Conservation (phyloP, 2,329 filamentous ascomycete genomes). For the Fusarium marasasianum region DNA sequence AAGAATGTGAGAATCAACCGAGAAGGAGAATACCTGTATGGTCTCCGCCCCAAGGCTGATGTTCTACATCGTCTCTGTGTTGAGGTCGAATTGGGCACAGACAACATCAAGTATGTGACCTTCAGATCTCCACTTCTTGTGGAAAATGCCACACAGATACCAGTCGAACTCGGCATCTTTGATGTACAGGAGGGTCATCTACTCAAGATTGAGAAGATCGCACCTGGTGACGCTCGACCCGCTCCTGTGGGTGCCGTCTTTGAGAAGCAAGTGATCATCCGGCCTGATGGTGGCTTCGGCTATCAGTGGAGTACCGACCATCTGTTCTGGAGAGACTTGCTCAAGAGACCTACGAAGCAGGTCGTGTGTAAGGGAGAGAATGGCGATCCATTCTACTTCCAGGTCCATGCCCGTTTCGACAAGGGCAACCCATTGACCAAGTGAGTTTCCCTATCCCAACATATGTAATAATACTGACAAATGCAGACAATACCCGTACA, state of each 20-base stretch:
- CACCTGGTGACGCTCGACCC: conserved; percentile 88
- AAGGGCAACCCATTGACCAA: conserved; percentile 82
- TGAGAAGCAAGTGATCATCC: conserved; percentile 85
- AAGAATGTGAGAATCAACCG: conserved; percentile 89
- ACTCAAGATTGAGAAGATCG: conserved; percentile 97
- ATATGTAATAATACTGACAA: conserved; percentile 18
- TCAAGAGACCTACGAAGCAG: conserved; percentile 85
- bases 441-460: conserved; percentile 51
- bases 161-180: conserved; percentile 91
- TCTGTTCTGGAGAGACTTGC: conserved; percentile 90
- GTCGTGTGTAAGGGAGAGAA: conserved; percentile 89
- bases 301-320: conserved; percentile 94
- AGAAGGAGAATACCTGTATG: conserved; percentile 94
- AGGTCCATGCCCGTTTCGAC: conserved; percentile 88
- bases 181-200: conserved; percentile 87
- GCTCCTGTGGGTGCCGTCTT: conserved; percentile 93
- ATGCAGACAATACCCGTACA: conserved; percentile 85
- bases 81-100: conserved; percentile 87
- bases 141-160: conserved; percentile 97
- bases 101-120: conserved; percentile 98
- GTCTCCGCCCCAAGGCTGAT: conserved; percentile 84
- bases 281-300: conserved; percentile 95
- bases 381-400: conserved; percentile 95
- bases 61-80: conserved; percentile 90
- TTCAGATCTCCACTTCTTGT: conserved; percentile 90